Base-by-base conservation (phyloP, 2,329 filamentous ascomycete species). In the Tricladium varicosporioides region DNA sequence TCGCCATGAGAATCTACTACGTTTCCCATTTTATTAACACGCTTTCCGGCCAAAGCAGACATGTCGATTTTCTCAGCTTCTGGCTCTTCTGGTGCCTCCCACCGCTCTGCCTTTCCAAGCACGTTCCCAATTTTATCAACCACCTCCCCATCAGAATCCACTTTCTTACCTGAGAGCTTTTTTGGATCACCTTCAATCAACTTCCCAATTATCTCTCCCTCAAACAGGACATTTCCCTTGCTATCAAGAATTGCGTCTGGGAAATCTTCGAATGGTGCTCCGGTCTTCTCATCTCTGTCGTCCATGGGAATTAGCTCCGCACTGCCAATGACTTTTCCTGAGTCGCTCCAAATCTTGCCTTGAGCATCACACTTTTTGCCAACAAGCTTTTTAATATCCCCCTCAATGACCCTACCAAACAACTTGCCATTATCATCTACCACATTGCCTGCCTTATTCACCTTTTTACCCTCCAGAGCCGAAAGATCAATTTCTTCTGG, bases 271-370 rank as follows among this genome's bases (percentile, higher is more conserved):
- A 85, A 85, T 0, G 82, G 82, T 1, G 78, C 73, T 13, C 78
- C 75, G 57, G 74, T 74, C 18, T 69, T 64, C 1, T 79, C 77
- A 40, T 81, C 79, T 3, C 78, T 76, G 62, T 85, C 81, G 14
- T 70, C 71, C 2, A 79, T 74, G 2, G 86, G 80, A 58, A 88
- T 80, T 11, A 86, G 80, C 72, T 90, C 86, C 45, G 80, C 84
- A 53, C 81, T 81, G 31, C 87, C 88, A 51, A 90, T 80, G 40
- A 87, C 76, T 69, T 89, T 82, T 59, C 87, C 88, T 5, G 77
- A 77, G 59, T 89, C 86, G 67, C 85, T 85, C 83, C 84, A 90
- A 73, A 91, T 86, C 62, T 87, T 78, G 46, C 88, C 88, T 36
- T 88, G 74, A 53, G 82, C 83, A 60, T 89, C 86, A 33, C 84